Conservation (phyloP, 768 basidiomycete species). For the Tricholoma sp. region DNA sequence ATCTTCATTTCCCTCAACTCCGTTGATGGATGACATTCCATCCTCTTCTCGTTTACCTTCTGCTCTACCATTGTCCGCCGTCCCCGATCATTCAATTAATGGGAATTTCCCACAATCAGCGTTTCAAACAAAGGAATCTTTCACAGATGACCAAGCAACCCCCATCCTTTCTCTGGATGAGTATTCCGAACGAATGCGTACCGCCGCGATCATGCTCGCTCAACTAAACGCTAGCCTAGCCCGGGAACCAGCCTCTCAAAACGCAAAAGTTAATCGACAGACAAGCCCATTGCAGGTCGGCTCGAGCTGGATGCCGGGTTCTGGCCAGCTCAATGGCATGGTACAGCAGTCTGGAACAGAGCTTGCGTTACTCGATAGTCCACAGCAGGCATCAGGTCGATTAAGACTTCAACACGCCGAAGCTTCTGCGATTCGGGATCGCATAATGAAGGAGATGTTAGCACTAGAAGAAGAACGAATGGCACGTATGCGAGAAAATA, state of each 20-base stretch:
- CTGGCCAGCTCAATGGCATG: constrained; percentile 41
- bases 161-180: constrained; percentile 80
- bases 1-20: constrained; percentile 41
- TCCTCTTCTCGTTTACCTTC: constrained; percentile 11
- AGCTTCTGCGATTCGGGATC: constrained; percentile 84
- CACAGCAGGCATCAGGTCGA: constrained; percentile 36
- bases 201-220: constrained; percentile 96
- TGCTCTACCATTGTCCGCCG: constrained; percentile 2
- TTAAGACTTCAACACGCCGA: constrained; percentile 77
- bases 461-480: constrained; percentile 95
- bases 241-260: constrained; percentile 37
- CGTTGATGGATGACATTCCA: constrained; percentile 16
- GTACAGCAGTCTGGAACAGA: constrained; percentile 11
- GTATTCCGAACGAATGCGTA: constrained; percentile 97
- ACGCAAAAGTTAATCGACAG: constrained; percentile 5
- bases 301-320: constrained; percentile 49
- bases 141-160: constrained; percentile 13
- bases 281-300: not conserved
- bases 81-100: constrained; percentile 4
- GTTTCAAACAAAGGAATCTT: constrained; percentile 10
- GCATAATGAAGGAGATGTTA: constrained; percentile 99
- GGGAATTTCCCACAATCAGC: constrained; percentile 9
- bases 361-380: constrained; percentile 16
- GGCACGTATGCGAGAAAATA: constrained; percentile 77
- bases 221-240: constrained; percentile 84